Evolutionary conservation across 306 rosid species (phyloP).

Genomic region (Lathyrus oleraceus): DNA sequence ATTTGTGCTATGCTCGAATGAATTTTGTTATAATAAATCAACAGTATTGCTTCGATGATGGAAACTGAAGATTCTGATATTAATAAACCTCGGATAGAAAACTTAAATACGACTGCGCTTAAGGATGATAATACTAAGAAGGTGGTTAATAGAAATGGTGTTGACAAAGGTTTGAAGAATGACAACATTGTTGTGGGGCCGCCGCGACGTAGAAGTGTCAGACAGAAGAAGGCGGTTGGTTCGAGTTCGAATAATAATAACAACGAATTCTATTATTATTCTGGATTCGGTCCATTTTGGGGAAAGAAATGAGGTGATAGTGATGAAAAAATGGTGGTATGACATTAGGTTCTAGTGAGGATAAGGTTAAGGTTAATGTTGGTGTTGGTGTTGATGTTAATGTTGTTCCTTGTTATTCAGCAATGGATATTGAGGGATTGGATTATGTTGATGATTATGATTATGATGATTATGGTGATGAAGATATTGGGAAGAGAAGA

Average conservation of each 20-base stretch:
- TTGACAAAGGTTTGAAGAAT: neutral
- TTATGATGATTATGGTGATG: conserved; percentile 38
- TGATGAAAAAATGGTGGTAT: neutral
- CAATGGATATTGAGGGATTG: conserved; percentile 21
- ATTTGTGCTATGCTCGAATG: neutral
- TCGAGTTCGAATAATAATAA: neutral
- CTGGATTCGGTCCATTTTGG: conserved; percentile 85
- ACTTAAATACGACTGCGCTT: neutral
- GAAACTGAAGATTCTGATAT: neutral
- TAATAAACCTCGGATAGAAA: conserved; percentile 3
- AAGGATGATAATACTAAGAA: conserved; percentile 3
- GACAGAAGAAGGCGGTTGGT: conserved; percentile 23
- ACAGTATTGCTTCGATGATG: conserved; percentile 63
- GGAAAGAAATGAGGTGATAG: conserved; percentile 55
- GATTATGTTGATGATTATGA: conserved; percentile 49
- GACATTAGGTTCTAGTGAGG: neutral
- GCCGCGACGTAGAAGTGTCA: conserved; percentile 27
- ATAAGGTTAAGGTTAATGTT: neutral
- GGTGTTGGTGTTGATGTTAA: neutral
- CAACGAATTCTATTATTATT: conserved; percentile 73
- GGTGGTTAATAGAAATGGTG: neutral
- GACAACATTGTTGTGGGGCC: neutral
- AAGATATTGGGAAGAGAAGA: conserved; percentile 49
- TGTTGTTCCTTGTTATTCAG: conserved; percentile 24
- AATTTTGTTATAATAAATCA: neutral